These are phyloP conservation scores for Colletotrichum higginsianum DNA, from an alignment of 2,329 filamentous ascomycete species.

Conservation along the genomic window DNA sequence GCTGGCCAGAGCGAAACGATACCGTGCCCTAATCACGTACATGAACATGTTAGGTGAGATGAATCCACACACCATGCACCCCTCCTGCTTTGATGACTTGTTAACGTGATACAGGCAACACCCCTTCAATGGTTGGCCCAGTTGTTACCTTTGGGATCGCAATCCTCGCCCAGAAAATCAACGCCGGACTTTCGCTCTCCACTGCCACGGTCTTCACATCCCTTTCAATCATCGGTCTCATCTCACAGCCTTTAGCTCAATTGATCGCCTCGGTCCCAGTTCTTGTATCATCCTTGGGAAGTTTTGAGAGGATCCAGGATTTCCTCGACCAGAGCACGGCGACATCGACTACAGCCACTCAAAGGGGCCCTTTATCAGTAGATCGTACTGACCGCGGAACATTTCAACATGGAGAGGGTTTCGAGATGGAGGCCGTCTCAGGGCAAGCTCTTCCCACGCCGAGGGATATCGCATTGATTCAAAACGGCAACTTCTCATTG, in stretches of 20 bases:
- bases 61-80: accelerated
- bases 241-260: slow-evolving; percentile 43
- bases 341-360: not conserved
- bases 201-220: slow-evolving; percentile 45
- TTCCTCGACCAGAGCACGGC: slow-evolving; percentile 27
- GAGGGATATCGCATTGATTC: not conserved
- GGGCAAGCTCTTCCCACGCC: not conserved
- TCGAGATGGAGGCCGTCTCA: not conserved
- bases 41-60: slow-evolving; percentile 34
- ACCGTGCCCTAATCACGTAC: slow-evolving; percentile 39
- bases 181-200: slow-evolving; percentile 17
- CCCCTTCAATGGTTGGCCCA: slow-evolving; percentile 38
- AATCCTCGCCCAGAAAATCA: slow-evolving; percentile 29
- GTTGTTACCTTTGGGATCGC: slow-evolving; percentile 46
- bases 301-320: slow-evolving; percentile 46
- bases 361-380: not conserved
- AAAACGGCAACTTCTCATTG: slow-evolving; percentile 18
- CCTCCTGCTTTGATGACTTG: not conserved
- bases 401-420: no score
- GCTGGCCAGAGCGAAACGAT: slow-evolving; percentile 44
- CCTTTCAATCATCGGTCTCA: slow-evolving; percentile 46
- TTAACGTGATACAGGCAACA: slow-evolving; percentile 26
- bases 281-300: slow-evolving; percentile 45
- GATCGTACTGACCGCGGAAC: not conserved
- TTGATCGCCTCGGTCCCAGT: slow-evolving; percentile 45